Percentiles rank a stretch among this genome's conserved stretches.
Conservation (phyloP, 306 rosid genomes). For the Cucumis cinereus region DNA sequence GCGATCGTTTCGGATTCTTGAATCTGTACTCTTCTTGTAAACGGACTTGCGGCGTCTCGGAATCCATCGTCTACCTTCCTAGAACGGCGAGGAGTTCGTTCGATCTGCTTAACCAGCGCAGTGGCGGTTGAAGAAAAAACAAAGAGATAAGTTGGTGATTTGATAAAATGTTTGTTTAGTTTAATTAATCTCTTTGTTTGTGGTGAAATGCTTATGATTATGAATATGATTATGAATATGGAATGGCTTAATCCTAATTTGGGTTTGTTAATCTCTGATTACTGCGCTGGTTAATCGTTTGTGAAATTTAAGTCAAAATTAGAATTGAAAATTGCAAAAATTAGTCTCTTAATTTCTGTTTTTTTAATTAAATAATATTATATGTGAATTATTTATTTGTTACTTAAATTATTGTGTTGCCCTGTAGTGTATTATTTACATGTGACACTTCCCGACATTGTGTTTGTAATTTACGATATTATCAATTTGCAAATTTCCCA, state of each 20-base stretch:
- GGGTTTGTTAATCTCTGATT: not conserved
- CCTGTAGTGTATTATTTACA: not conserved
- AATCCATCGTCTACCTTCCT: slow-evolving; percentile 54
- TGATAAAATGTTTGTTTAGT: not conserved
- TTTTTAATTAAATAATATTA: too few species aligned
- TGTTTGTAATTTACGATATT: not conserved
- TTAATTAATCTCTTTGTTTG: not conserved
- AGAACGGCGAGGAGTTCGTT: slow-evolving; percentile 37
- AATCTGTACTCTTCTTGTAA: slow-evolving; percentile 54
- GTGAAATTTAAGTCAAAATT: not conserved
- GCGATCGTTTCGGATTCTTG: slow-evolving; percentile 60
- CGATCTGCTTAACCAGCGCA: slow-evolving; percentile 24
- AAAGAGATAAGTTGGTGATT: not conserved
- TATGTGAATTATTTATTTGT: not conserved
- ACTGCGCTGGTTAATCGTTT: slow-evolving; percentile 1
- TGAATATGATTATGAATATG: not conserved
- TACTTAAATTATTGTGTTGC: not conserved
- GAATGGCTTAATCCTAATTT: not conserved
- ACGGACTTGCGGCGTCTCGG: slow-evolving; percentile 60
- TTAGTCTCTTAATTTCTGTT: not conserved
- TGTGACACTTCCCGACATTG: not conserved
- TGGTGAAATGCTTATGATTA: not conserved
- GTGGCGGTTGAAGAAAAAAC: slow-evolving; percentile 3
- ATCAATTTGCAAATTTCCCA: not conserved
- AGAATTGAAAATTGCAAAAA: not conserved